Evolutionary conservation across 176 grass and related monocot genomes (phyloP).

Genomic region (Oropetium thomaeum): DNA sequence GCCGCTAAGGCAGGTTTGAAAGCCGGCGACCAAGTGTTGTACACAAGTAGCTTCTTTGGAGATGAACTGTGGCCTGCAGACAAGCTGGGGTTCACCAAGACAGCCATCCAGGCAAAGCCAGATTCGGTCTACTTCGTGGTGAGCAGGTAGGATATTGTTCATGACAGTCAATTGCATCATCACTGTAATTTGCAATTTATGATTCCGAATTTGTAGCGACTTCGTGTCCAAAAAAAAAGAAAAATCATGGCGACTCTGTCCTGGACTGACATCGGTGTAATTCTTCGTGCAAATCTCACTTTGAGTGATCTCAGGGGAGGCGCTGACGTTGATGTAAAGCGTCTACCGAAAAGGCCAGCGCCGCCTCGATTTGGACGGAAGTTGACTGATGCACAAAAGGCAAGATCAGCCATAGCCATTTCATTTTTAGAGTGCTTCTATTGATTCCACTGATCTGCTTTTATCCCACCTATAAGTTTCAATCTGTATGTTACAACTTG

Average conservation of each 20-base stretch:
- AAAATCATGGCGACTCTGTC: slow-evolving; percentile 1
- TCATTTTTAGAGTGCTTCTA: background rate
- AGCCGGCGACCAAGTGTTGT: slow-evolving; percentile 80
- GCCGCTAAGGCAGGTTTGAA: slow-evolving; percentile 76
- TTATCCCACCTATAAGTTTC: background rate
- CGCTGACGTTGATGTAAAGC: slow-evolving; percentile 77
- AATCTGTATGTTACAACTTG: slow-evolving; percentile 1
- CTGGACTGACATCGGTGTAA: background rate
- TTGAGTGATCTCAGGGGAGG: slow-evolving; percentile 51
- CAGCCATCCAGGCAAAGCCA: slow-evolving; percentile 92
- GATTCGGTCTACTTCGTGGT: slow-evolving; percentile 97
- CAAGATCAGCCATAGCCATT: slow-evolving; percentile 22
- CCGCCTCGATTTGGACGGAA: slow-evolving; percentile 79
- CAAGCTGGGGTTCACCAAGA: slow-evolving; percentile 98
- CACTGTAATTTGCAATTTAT: background rate
- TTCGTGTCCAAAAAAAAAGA: no score
- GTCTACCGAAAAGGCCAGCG: slow-evolving; percentile 78
- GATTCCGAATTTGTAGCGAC: background rate
- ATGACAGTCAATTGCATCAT: background rate
- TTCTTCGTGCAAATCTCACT: slow-evolving; percentile 2
- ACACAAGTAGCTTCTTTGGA: slow-evolving; percentile 95
- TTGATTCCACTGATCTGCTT: background rate
- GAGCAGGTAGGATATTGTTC: slow-evolving; percentile 45
- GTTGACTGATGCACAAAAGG: slow-evolving; percentile 86
- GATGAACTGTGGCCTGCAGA: slow-evolving; percentile 97